A percentile compares a stretch with the other conserved stretches of the same genome.
Conservation (phyloP, 495 filamentous ascomycete genomes). For the Aspergillus sclerotioniger region DNA sequence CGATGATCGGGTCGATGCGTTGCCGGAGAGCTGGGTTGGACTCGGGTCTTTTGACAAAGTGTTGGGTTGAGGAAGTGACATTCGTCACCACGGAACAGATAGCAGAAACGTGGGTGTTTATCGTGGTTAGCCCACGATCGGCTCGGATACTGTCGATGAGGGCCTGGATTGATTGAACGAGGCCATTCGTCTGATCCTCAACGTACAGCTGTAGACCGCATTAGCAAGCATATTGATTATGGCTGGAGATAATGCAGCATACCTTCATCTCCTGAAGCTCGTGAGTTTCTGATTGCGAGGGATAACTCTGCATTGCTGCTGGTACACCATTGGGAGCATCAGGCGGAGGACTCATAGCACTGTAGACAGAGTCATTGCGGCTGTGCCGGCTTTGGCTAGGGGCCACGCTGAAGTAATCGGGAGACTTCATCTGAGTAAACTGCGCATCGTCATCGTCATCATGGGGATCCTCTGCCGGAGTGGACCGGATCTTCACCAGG, state of each 20-base stretch:
- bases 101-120: conserved; percentile 66
- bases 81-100: conserved; percentile 70
- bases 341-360: conserved; percentile 48
- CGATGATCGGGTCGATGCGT: conserved; percentile 59
- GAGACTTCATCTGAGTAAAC: conserved; percentile 43
- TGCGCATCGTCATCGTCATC: conserved; percentile 65
- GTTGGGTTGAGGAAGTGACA: conserved; percentile 65
- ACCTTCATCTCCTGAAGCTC: conserved; percentile 75
- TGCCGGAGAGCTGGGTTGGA: conserved; percentile 47
- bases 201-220: conserved; percentile 61
- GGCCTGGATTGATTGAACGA: conserved; percentile 79
- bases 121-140: conserved; percentile 61
- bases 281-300: conserved; percentile 42
- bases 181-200: conserved; percentile 76
- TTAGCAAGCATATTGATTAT: conserved; percentile 2
- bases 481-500: conserved; percentile 77
- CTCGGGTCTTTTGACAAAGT: conserved; percentile 48
- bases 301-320: conserved; percentile 34
- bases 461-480: conserved; percentile 68
- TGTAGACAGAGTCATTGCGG: conserved; percentile 53
- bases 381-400: conserved; percentile 47
- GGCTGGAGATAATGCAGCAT: conserved; percentile 11
- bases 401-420: conserved; percentile 48
- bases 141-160: conserved; percentile 77
- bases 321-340: conserved; percentile 32